These are phyloP conservation scores for Cubamyces sp. DNA, from an alignment of 768 basidiomycete species.

Conservation along the genomic window DNA sequence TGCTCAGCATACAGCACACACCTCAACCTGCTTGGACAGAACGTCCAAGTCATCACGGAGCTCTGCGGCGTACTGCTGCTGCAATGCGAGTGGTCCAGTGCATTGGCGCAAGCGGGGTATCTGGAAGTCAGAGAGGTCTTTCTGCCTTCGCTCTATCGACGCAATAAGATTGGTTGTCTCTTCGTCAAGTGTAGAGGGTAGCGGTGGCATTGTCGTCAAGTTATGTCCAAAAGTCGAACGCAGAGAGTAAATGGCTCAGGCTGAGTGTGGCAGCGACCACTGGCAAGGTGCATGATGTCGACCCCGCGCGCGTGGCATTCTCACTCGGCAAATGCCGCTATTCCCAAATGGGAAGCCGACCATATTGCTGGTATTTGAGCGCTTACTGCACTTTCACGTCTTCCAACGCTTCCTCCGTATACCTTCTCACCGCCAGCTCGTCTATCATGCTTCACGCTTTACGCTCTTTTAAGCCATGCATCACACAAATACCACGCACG, in stretches of 20 bases:
- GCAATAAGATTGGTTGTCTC: conserved; percentile 55
- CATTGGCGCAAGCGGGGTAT: conserved; percentile 75
- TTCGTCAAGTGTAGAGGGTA: conserved; percentile 56
- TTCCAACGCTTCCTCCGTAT: not conserved
- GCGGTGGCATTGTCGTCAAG: conserved; percentile 58
- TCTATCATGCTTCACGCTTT: conserved; percentile 9
- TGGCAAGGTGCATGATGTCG: not conserved
- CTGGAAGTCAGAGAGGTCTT: conserved; percentile 70
- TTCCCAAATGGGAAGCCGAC: not conserved
- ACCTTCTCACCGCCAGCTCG: not conserved
- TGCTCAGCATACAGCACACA: conserved; percentile 30
- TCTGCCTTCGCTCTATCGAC: conserved; percentile 56
- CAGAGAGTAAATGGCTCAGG: not conserved
- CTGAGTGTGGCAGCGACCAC: not conserved
- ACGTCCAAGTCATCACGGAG: conserved; percentile 74
- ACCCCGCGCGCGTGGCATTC: not conserved
- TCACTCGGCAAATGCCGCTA: conserved; percentile 12
- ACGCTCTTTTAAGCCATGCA: not conserved
- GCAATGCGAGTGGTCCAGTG: conserved; percentile 66
- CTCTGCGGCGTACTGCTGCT: conserved; percentile 76
- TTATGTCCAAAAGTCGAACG: not conserved
- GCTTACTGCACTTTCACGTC: not conserved
- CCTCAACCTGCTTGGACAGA: conserved; percentile 70
- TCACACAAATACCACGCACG: not conserved
- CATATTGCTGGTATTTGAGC: not conserved